Evolutionary conservation across 306 rosid genomes (phyloP).

Genomic region (Hylodesmum podocarpum): DNA sequence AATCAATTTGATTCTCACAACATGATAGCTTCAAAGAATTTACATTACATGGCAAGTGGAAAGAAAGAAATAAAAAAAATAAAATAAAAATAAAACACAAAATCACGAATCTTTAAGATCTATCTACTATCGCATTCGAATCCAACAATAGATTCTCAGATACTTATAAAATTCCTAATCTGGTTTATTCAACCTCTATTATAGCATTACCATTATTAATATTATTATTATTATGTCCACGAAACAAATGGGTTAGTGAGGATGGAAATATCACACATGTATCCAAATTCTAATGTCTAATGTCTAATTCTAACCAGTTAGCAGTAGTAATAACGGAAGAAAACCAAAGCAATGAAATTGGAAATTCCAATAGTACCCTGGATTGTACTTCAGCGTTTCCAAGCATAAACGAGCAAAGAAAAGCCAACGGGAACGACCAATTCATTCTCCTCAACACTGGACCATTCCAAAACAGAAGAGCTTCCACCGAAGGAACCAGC

Average conservation of each 20-base stretch:
- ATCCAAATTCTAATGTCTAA: neutral
- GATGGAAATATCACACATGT: neutral
- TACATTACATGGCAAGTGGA: neutral
- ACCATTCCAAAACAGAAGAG: conserved; percentile 85
- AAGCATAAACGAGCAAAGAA: conserved; percentile 82
- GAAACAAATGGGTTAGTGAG: conserved; percentile 61
- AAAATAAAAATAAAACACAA: neutral
- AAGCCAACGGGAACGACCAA: conserved; percentile 70
- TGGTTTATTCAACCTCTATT: conserved; percentile 11
- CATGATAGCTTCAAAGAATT: neutral
- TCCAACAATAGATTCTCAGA: conserved; percentile 11
- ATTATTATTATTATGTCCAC: conserved; percentile 43
- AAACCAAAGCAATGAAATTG: neutral
- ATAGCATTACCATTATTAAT: no score
- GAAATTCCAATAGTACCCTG: neutral
- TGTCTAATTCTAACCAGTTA: neutral
- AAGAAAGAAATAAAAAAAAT: neutral
- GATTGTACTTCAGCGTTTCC: conserved; percentile 51
- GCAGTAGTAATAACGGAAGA: neutral
- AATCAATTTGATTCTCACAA: conserved; percentile 30
- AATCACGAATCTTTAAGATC: conserved; percentile 35
- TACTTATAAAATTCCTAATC: neutral
- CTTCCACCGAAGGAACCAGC: conserved; percentile 76
- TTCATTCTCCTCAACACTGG: conserved; percentile 77
- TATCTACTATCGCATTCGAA: neutral